These are phyloP conservation scores for Apiospora saccharicola DNA, from an alignment of 2,329 filamentous ascomycete genomes.

Conservation along the genomic window DNA sequence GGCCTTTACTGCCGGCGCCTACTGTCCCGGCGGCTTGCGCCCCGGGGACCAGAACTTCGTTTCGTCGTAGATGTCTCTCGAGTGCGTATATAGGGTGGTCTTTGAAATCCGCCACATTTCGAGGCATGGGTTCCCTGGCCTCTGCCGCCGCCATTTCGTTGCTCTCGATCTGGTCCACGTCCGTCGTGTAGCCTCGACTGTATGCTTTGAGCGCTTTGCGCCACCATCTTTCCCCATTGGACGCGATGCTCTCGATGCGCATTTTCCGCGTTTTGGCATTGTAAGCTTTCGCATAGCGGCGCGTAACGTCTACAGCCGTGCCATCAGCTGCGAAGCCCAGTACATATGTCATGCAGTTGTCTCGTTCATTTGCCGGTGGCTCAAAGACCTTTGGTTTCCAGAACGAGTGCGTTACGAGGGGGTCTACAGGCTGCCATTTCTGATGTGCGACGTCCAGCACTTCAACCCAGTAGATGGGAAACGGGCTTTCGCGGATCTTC, in stretches of 20 bases:
- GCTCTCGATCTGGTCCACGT: constrained; percentile 86
- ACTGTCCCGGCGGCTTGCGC: constrained; percentile 79
- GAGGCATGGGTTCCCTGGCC: constrained; percentile 82
- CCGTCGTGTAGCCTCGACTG: constrained; percentile 51
- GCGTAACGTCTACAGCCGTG: constrained; percentile 83
- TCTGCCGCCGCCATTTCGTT: constrained; percentile 76
- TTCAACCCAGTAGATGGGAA: constrained; percentile 94
- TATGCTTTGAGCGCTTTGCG: constrained; percentile 58
- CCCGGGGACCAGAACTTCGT: constrained; percentile 81
- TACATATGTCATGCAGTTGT: constrained; percentile 83
- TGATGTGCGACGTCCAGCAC: constrained; percentile 85
- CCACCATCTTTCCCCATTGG: constrained; percentile 62
- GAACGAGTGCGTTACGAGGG: constrained; percentile 79
- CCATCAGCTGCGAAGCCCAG: constrained; percentile 85
- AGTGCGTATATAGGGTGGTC: constrained; percentile 84
- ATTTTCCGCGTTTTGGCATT: constrained; percentile 86
- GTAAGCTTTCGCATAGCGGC: constrained; percentile 85
- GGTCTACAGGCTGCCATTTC: constrained; percentile 91
- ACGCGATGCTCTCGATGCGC: constrained; percentile 72
- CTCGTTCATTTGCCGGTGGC: constrained; percentile 78
- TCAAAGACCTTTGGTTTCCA: constrained; percentile 81
- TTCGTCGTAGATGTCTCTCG: constrained; percentile 81
- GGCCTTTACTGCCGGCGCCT: constrained; percentile 67
- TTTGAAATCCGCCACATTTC: constrained; percentile 87
- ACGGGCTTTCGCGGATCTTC: constrained; percentile 71